Evolutionary conservation across 2,329 filamentous ascomycete species (phyloP).

Genomic region (Stagonosporopsis chrysanthemi): DNA sequence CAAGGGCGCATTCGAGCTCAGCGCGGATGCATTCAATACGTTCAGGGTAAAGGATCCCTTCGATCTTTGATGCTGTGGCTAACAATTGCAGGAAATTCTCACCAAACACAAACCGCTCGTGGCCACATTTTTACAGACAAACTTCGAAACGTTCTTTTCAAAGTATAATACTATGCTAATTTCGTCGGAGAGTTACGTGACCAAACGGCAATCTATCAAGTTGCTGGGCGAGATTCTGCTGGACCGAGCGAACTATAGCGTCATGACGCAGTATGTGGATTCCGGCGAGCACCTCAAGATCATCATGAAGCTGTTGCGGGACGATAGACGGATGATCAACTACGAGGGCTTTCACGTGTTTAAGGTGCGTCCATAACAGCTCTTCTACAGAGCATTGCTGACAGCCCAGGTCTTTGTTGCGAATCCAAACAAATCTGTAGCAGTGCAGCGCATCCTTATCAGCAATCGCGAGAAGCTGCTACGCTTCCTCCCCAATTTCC

Average conservation of each 20-base stretch:
- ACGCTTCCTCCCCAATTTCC: conserved; percentile 86
- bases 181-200: conserved; percentile 95
- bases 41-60: conserved; percentile 71
- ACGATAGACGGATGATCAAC: conserved; percentile 98
- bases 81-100: conserved; percentile 75
- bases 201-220: conserved; percentile 97
- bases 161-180: conserved; percentile 88
- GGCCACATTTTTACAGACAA: conserved; percentile 83
- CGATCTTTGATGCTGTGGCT: conserved; percentile 12
- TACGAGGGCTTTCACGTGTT: conserved; percentile 99
- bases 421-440: conserved; percentile 96
- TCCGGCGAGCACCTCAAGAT: conserved; percentile 95
- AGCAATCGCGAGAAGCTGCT: conserved; percentile 95
- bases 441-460: conserved; percentile 92
- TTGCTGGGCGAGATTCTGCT: conserved; percentile 92
- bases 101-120: conserved; percentile 94
- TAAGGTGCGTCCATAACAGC: conserved; percentile 64
- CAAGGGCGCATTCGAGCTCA: conserved; percentile 93
- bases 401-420: conserved; percentile 82
- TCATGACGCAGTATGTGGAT: conserved; percentile 98
- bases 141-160: conserved; percentile 92
- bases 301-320: conserved; percentile 94
- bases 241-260: conserved; percentile 93
- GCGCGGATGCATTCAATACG: conserved; percentile 95
- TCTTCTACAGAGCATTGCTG: conserved; percentile 6